Evolutionary conservation across 176 grass and related monocot species (phyloP).

Genomic region (Rhynchospora breviuscula): DNA sequence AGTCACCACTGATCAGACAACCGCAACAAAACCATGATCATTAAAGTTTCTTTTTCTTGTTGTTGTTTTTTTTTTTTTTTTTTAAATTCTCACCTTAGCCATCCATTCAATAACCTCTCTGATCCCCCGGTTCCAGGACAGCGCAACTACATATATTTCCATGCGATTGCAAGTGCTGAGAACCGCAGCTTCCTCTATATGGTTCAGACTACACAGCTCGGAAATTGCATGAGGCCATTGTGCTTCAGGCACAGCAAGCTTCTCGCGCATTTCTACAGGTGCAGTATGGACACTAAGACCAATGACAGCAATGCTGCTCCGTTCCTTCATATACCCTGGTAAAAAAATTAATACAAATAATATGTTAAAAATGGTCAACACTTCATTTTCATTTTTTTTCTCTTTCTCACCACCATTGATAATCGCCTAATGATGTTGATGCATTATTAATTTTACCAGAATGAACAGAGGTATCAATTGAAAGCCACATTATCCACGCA

Average conservation of each 20-base stretch:
- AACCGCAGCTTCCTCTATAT: conserved; percentile 97
- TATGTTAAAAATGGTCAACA: conserved; percentile 17
- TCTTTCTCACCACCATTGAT: background rate
- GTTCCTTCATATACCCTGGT: conserved; percentile 96
- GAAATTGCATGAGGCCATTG: conserved; percentile 85
- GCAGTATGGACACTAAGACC: conserved; percentile 91
- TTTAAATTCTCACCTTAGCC: conserved; percentile 56
- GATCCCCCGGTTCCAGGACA: conserved; percentile 97
- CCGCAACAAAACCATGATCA: background rate
- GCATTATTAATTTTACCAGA: background rate
- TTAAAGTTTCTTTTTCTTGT: background rate
- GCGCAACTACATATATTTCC: conserved; percentile 90
- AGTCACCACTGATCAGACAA: background rate
- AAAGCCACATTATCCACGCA: background rate
- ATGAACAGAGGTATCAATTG: background rate
- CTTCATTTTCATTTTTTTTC: background rate
- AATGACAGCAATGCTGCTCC: conserved; percentile 86
- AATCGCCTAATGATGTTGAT: background rate
- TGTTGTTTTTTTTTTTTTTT: background rate
- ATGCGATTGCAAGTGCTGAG: conserved; percentile 98
- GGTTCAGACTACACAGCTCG: conserved; percentile 73
- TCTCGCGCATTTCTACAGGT: conserved; percentile 93
- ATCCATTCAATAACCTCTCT: conserved; percentile 98
- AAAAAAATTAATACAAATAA: conserved; percentile 18
- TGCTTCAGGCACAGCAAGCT: conserved; percentile 85